These are phyloP conservation scores for Candida qinlingensis DNA, from an alignment of 805 yeast genomes.

Conservation along the genomic window DNA sequence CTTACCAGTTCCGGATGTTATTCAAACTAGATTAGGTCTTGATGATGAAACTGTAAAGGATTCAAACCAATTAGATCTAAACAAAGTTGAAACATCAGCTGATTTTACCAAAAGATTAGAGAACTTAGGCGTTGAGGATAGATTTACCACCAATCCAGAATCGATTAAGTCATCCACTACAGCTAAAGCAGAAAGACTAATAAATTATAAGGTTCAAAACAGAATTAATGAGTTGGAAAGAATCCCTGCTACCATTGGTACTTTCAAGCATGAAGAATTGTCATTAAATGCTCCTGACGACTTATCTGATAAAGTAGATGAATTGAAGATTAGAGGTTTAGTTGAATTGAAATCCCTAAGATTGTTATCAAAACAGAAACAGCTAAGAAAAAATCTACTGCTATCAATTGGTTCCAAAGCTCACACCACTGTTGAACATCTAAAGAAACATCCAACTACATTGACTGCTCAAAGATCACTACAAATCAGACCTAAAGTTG, in stretches of 20 bases:
- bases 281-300: slow-evolving; percentile 40
- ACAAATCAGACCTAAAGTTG: slow-evolving; percentile 62
- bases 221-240: slow-evolving; percentile 58
- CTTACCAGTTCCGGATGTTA: slow-evolving; percentile 52
- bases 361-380: slow-evolving; percentile 64
- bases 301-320: slow-evolving; percentile 43
- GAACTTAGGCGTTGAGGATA: slow-evolving; percentile 26
- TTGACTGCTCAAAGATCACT: slow-evolving; percentile 66
- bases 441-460: slow-evolving; percentile 50
- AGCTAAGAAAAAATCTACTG: slow-evolving; percentile 57
- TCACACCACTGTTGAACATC: slow-evolving; percentile 46
- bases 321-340: slow-evolving; percentile 57
- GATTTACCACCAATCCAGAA: slow-evolving; percentile 10
- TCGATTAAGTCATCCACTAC: slow-evolving; percentile 28
- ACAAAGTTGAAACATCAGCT: slow-evolving; percentile 23
- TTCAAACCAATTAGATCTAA: neutral
- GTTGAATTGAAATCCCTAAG: slow-evolving; percentile 67
- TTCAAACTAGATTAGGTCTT: slow-evolving; percentile 36
- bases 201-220: slow-evolving; percentile 48
- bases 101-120: slow-evolving; percentile 28
- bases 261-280: slow-evolving; percentile 42
- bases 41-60: neutral
- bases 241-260: slow-evolving; percentile 66
- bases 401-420: slow-evolving; percentile 48
- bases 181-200: slow-evolving; percentile 44